Evolutionary conservation across 2,329 filamentous ascomycete species (phyloP), one percentile per base, ranked within the genome.

Genomic region (Colletotrichum chrysophilum): DNA sequence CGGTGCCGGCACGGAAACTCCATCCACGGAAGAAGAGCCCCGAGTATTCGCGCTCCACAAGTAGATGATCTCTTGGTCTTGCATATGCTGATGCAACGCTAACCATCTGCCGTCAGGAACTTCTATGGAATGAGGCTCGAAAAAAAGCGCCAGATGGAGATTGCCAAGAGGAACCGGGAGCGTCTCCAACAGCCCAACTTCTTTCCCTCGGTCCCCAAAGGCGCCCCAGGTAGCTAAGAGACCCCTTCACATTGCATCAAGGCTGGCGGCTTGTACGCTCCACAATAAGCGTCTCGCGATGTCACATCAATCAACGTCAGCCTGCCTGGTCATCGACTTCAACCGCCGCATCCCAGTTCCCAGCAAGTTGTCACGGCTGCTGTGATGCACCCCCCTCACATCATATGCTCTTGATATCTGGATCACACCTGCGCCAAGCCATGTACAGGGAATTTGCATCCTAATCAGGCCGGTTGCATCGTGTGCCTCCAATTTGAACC

Each of bases 91-190:
- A 36, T 64, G 38, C 56, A 3, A 70, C 36, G 34, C 32, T 72
- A 55, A 72, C 38, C 21, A 21, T 61, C 58, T 61, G 72, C 24
- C 21, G 61, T 66, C 80, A 97, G 95, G 80, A 90, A 92, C 30
- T 98, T 99, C 84, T 97, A 95, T 82, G 94, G 96, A 79, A 95
- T 96, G 86, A 92, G 97, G 18, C 83, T 98, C 66, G 92, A 95
- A 82, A 94, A 94, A 82, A 93, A 96, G 81, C 91, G 93, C 58
- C 94, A 94, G 83, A 90, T 91, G n/a, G 95, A 97, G 81, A 88
- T 93, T 70, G 94, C 95, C 13, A 97, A 93, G 84, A 89, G 94
- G 68, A 97, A 96, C 81, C 92, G 93, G 58, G 95, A 98, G 83
- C 91, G 95, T 60, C 84, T 98, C 76, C 93, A 91, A 77, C 94